phyloP scores from a whole-genome alignment of 208 protist species.

The Acanthamoeba royreba region DNA sequence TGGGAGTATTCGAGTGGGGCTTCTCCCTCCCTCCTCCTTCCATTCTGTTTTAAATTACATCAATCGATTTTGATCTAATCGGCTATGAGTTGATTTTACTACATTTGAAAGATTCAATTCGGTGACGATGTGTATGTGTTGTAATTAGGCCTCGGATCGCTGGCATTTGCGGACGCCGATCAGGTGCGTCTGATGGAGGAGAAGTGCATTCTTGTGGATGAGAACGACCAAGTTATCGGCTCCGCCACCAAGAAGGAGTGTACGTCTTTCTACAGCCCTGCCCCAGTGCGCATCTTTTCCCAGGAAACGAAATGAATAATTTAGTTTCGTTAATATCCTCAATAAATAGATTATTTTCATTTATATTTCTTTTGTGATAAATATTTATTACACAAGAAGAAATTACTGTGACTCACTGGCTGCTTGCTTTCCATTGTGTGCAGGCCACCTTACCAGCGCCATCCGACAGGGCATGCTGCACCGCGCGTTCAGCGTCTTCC shows the following conservation, averaged over 20 bases:
- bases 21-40: too few species aligned
- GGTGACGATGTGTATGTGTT: not conserved
- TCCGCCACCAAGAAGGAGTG: slow-evolving; percentile 73
- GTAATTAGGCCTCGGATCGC: not conserved
- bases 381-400: too few species aligned
- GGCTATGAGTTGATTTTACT: not conserved
- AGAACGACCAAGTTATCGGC: slow-evolving; percentile 72
- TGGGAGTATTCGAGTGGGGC: too few species aligned
- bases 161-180: slow-evolving; percentile 36
- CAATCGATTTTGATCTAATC: not conserved
- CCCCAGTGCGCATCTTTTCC: not conserved
- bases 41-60: too few species aligned
- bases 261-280: not conserved
- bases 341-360: too few species aligned
- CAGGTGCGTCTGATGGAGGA: slow-evolving; percentile 75
- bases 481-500: slow-evolving; percentile 69
- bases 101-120: not conserved
- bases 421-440: too few species aligned
- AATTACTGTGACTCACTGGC: too few species aligned
- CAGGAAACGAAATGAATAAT: not conserved
- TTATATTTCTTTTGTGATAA: too few species aligned
- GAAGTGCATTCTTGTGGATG: slow-evolving; percentile 75
- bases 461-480: slow-evolving; percentile 77
- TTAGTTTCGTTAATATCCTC: slow-evolving; percentile 5
- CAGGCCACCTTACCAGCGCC: slow-evolving; percentile 70